phyloP scores from a whole-genome alignment of 495 filamentous ascomycete species.

The Aspergillus hancockii region DNA sequence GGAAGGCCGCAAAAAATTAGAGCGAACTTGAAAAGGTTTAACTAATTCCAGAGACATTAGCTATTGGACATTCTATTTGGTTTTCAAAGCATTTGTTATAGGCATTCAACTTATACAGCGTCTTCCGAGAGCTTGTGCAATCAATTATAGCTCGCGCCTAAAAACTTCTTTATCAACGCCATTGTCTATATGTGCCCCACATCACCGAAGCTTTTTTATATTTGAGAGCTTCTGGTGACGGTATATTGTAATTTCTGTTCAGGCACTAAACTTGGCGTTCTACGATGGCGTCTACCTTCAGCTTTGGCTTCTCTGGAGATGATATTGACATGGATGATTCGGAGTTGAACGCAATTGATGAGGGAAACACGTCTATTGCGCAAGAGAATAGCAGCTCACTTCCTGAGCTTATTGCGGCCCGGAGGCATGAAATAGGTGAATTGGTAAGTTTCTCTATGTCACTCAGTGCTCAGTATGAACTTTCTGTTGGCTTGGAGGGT shows the following conservation, averaged over 20 bases:
- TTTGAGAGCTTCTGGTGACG: not conserved
- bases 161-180: not conserved
- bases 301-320: conserved; percentile 80
- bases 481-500: not conserved
- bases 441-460: conserved; percentile 41
- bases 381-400: conserved; percentile 21
- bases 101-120: not conserved
- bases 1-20: conserved; percentile 19
- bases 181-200: not conserved
- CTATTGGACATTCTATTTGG: not conserved
- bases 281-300: conserved; percentile 53
- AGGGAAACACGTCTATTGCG: conserved; percentile 12
- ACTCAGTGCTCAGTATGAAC: conserved; percentile 12
- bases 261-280: not conserved
- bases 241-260: not conserved
- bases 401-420: conserved; percentile 37
- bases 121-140: not conserved
- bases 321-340: conserved; percentile 72
- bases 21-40: not conserved
- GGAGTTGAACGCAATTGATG: conserved; percentile 29
- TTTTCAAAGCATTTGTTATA: not conserved
- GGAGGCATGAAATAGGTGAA: conserved; percentile 44
- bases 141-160: not conserved
- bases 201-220: not conserved
- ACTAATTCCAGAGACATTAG: not conserved